A percentile compares a stretch with the other conserved stretches of the same genome.
Conservation (phyloP, 2,329 filamentous ascomycete species). For the Fusarium musae region DNA sequence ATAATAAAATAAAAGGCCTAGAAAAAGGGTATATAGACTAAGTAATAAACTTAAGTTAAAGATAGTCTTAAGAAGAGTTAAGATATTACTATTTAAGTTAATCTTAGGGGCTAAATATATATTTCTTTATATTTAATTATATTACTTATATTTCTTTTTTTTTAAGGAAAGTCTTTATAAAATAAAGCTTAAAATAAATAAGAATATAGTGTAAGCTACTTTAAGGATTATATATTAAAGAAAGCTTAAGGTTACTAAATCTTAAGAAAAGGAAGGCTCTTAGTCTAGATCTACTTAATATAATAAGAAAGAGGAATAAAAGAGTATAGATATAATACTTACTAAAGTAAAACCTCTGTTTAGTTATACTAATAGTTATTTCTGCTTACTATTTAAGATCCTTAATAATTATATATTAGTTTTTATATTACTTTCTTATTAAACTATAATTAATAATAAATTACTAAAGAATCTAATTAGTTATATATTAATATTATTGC, state of each 20-base stretch:
- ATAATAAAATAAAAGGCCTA: background rate
- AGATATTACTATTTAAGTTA: background rate
- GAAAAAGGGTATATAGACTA: background rate
- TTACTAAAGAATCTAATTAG: too few species aligned
- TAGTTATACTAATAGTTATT: background rate
- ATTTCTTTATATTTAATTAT: background rate
- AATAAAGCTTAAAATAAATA: background rate
- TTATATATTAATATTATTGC: too few species aligned
- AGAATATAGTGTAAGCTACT: background rate
- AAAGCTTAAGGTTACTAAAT: background rate
- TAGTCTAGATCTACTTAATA: conserved; percentile 23
- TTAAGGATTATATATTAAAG: background rate
- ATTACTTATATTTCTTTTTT: background rate
- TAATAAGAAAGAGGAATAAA: conserved; percentile 40
- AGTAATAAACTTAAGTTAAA: background rate
- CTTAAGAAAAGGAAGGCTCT: background rate
- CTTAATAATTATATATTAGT: background rate
- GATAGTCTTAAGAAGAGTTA: background rate
- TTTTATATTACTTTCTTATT: background rate
- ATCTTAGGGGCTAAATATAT: background rate
- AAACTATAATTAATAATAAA: too few species aligned
- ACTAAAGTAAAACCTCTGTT: background rate
- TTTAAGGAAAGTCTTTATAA: background rate
- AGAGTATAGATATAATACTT: background rate
- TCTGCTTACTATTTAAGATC: background rate